Evolutionary conservation across 2,329 filamentous ascomycete species (phyloP), one percentile per base, ranked within the genome.

Genomic region (Trichoderma brevicompactum): DNA sequence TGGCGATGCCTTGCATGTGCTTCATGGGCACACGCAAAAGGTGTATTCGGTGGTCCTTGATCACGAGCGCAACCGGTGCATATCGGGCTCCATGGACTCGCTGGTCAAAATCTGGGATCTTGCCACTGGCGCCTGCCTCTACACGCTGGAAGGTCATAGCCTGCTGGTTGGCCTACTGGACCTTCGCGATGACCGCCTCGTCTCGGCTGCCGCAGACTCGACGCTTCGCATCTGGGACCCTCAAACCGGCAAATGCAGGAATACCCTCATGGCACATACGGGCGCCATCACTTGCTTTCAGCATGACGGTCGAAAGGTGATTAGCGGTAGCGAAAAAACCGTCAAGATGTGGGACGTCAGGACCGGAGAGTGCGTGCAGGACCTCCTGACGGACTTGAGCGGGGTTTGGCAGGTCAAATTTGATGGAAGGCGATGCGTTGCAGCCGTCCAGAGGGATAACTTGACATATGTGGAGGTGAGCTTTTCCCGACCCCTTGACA

Each of bases 381-480:
- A 99, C 77, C 85, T 99, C 48, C 83, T 99, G 73, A 97, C 92
- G 13, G 94, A 97, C 73, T 83, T 99, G 41, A 94, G 90, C 70
- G 94, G 94, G n/a, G 95, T 99, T 7, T 99, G 95, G 95, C 95
- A 99, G 80, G 95, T 99, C 73, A 95, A 95, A 73, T 99, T 99
- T 79, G 94, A 99, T 73, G 92, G 96, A 74, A 86, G 95, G 70
- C 87, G 94, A 76, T 99, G 95, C 76, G 95, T 99, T 65, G 95
- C 95, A 66, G 95, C 95, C 50, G 95, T 99, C 65, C 95, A 99
- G 81, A 87, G 95, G 64, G 92, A 97, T 70, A 89, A 88, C 72
- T 80, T 97, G 72, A 99, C 95, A 19, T 99, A 96, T 77, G 93
- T 99, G 66, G 95, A 99, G 87, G 95, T 97, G 77, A 81, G 88